phyloP scores from a whole-genome alignment of 345 rosid species.

The Raphanus raphanistrum region DNA sequence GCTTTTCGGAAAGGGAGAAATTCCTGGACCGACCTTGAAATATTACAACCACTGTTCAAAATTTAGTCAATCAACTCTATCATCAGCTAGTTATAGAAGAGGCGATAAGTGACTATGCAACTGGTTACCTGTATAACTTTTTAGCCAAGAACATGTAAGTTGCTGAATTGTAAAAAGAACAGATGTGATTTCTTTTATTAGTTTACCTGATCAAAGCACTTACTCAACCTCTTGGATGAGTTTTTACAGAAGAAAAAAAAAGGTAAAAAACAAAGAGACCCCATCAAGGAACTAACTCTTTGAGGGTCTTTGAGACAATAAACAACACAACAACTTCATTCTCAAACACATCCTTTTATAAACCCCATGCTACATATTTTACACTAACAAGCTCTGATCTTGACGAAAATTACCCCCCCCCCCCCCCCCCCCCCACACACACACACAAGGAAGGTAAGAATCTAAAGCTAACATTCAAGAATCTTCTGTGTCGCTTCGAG shows the following conservation, averaged over 20 bases:
- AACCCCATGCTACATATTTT: slow-evolving; percentile 18
- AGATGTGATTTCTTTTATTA: not conserved
- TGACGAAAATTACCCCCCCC: slow-evolving; percentile 19
- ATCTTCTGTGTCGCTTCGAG: slow-evolving; percentile 63
- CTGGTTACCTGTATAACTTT: no score
- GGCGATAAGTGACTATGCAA: no score
- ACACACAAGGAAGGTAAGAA: not conserved
- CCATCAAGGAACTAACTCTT: not conserved
- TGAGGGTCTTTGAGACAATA: not conserved
- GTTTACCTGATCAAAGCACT: slow-evolving; percentile 4
- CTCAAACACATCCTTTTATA: not conserved
- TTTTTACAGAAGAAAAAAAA: slow-evolving; percentile 3
- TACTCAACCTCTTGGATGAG: slow-evolving; percentile 7
- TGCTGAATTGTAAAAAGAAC: not conserved
- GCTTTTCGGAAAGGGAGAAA: no score
- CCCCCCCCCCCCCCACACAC: slow-evolving; percentile 29
- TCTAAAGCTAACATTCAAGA: slow-evolving; percentile 29
- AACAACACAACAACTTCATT: slow-evolving; percentile 13
- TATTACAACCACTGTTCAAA: no score
- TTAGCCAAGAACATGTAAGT: no score
- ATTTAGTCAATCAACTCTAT: no score
- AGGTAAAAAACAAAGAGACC: not conserved
- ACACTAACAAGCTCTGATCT: slow-evolving; percentile 30
- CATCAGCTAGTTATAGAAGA: no score
- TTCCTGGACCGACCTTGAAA: no score